Conservation (phyloP, 371 early-diverging fungal genomes). For the Mortierella sp. region DNA sequence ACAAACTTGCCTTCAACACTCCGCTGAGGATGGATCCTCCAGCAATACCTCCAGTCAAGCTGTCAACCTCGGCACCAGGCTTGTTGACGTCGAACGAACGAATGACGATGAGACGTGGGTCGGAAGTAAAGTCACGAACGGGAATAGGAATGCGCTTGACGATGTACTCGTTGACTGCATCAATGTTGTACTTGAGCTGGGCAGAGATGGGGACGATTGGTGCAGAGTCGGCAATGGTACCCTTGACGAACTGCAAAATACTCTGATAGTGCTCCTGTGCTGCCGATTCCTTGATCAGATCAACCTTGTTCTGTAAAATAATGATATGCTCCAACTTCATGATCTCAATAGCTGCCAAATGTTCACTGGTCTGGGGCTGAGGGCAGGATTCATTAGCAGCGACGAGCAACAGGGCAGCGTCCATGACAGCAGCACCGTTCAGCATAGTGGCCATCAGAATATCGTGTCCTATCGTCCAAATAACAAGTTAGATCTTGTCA, state of each 20-base stretch:
- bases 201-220: slow-evolving; percentile 99
- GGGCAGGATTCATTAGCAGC: slow-evolving; percentile 99
- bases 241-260: slow-evolving; percentile 96
- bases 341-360: slow-evolving; percentile 99
- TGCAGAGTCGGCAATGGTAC: slow-evolving; percentile 95
- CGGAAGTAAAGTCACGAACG: slow-evolving; percentile 91
- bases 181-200: slow-evolving; percentile 99
- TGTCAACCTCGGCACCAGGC: slow-evolving; percentile 97
- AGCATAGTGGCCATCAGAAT: slow-evolving; percentile 99
- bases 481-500: background rate
- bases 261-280: slow-evolving; percentile 96
- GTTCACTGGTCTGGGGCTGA: slow-evolving; percentile 99
- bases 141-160: slow-evolving; percentile 99
- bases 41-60: slow-evolving; percentile 99
- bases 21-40: slow-evolving; percentile 99
- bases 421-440: slow-evolving; percentile 99
- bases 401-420: slow-evolving; percentile 99
- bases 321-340: slow-evolving; percentile 99
- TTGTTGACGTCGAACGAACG: slow-evolving; percentile 99
- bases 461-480: slow-evolving; percentile 84
- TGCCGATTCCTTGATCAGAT: slow-evolving; percentile 96
- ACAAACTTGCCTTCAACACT: slow-evolving; percentile 76
- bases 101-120: slow-evolving; percentile 98
- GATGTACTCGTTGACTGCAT: slow-evolving; percentile 99
- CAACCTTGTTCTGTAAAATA: slow-evolving; percentile 99